A percentile compares a stretch with the other conserved stretches of the same genome.
phyloP scores from a whole-genome alignment of 148 eudicot species.

The Camellia japonica region DNA sequence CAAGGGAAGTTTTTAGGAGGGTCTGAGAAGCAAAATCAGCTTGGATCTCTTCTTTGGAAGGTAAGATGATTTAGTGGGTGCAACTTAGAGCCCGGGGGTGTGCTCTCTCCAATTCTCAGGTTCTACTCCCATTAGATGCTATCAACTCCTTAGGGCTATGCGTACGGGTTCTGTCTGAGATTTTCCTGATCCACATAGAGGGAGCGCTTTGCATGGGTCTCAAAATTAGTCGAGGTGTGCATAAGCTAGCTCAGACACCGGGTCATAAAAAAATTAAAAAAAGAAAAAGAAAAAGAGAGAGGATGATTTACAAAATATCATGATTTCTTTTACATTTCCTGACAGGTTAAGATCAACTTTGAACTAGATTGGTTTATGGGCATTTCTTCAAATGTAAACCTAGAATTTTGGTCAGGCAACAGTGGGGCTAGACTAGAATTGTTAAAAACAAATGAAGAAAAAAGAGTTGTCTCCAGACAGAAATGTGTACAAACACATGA shows the following conservation, averaged over 20 bases:
- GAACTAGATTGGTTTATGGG: neutral
- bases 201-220: no score
- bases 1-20: constrained; percentile 26
- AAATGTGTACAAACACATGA: neutral
- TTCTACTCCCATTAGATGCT: no score
- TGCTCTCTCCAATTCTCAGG: no score
- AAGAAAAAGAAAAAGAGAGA: no score
- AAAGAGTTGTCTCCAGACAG: neutral
- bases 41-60: constrained; percentile 46
- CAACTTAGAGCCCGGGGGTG: no score
- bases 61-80: constrained; percentile 30
- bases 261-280: no score
- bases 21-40: constrained; percentile 30
- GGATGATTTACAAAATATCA: no score
- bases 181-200: no score
- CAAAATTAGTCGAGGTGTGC: no score
- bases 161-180: no score
- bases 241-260: no score
- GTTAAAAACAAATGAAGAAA: neutral
- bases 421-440: neutral
- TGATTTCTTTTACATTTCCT: neutral
- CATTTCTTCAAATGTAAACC: neutral
- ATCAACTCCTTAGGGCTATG: no score
- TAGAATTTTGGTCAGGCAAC: neutral
- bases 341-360: neutral